Evolutionary conservation across 2,329 filamentous ascomycete genomes (phyloP).

Genomic region (Moelleriella libera): DNA sequence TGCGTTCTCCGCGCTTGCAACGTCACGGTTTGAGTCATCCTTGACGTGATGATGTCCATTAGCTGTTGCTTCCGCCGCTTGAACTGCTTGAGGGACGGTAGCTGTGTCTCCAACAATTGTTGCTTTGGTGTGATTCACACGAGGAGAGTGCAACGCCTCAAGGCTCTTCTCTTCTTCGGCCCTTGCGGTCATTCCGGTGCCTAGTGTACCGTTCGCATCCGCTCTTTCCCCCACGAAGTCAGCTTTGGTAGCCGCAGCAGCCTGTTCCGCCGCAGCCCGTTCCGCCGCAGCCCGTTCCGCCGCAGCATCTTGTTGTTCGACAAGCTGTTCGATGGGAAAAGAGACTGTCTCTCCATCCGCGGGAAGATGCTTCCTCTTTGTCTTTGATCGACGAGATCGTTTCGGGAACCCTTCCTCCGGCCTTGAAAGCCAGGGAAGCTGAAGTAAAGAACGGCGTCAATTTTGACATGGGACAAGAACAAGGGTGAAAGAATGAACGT

Average conservation of each 20-base stretch:
- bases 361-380: conserved; percentile 26
- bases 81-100: neutral
- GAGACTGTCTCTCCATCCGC: conserved; percentile 24
- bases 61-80: neutral
- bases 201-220: too few relatives aligned
- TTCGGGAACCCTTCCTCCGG: conserved; percentile 37
- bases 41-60: conserved; percentile 1
- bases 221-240: too few relatives aligned
- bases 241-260: neutral
- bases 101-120: neutral
- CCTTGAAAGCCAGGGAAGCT: conserved; percentile 45
- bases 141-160: neutral
- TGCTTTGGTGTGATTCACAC: neutral
- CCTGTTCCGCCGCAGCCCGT: conserved; percentile 5
- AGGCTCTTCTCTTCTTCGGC: too few relatives aligned
- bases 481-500: too few relatives aligned
- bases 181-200: too few relatives aligned
- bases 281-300: conserved; percentile 1
- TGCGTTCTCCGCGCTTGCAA: conserved; percentile 6
- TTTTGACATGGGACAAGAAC: neutral
- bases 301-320: conserved; percentile 7
- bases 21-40: conserved; percentile 1
- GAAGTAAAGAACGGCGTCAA: neutral
- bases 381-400: conserved; percentile 20
- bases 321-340: conserved; percentile 22